Percentiles rank a stretch among this genome's conserved stretches.
Conservation (phyloP, 2,329 filamentous ascomycete species). For the Hypoxylon sp. region DNA sequence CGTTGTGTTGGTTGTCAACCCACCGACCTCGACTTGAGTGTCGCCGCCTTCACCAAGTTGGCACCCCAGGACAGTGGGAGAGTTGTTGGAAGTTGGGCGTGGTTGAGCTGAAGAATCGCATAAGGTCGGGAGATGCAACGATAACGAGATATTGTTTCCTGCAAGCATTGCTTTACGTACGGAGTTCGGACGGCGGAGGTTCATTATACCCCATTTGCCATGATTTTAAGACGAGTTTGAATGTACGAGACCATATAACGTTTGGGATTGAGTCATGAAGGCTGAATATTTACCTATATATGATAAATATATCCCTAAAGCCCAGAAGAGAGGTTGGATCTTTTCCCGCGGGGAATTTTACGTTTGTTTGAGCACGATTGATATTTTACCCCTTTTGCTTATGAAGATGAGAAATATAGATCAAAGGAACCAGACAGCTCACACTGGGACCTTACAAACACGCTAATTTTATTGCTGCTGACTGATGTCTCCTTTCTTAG, state of each 20-base stretch:
- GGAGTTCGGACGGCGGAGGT: conserved; percentile 32
- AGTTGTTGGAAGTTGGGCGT: conserved; percentile 57
- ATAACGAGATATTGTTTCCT: conserved; percentile 3
- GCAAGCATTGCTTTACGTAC: conserved; percentile 8
- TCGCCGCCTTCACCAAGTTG: conserved; percentile 62
- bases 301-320: background rate
- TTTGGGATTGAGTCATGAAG: conserved; percentile 9
- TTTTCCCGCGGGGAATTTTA: background rate
- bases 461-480: background rate
- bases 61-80: conserved; percentile 60
- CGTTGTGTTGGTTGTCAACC: conserved; percentile 68
- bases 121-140: background rate
- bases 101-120: conserved; percentile 46
- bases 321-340: background rate
- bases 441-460: background rate
- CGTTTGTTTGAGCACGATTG: background rate
- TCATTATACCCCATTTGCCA: conserved; percentile 39
- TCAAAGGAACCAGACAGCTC: background rate
- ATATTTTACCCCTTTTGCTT: background rate
- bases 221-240: conserved; percentile 21
- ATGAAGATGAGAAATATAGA: background rate
- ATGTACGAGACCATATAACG: conserved; percentile 21
- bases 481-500: background rate
- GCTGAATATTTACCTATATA: background rate
- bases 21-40: conserved; percentile 65